Evolutionary conservation across 1,284 basidiomycete genomes (phyloP), one percentile per base, ranked within the genome.

Genomic region (Fomitopsis betulina): DNA sequence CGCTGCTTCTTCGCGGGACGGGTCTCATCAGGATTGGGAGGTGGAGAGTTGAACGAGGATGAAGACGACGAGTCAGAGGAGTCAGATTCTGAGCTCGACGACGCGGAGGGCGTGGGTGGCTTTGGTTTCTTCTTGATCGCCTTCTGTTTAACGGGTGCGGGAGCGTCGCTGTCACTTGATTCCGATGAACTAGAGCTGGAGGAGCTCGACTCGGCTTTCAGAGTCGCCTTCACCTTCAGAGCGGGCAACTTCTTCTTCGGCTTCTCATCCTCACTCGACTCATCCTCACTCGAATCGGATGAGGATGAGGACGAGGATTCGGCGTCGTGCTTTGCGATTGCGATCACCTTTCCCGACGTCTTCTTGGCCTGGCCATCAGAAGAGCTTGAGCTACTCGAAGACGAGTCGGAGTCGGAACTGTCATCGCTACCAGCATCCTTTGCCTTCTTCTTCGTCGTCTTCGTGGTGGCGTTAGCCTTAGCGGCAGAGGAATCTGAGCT

Each of bases 1-100:
- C 81, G 81, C 43, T 81, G 83, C 68, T 84, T 90, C 71, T 90
- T 89, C 1, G 75, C 74, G 10, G 76, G 71, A 54, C 72, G 76
- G 1, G 58, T 52, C 9, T 70, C 65, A 8, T 67, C 62, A 13
- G 60, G 47, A 19, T 21, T 21, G 35, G 45, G 10, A n/a, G 35
- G 8, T 35, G 23, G n/a, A 5, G 53, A 52, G 19, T 33, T 33
- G 5, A 25, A 27, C 4, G 25, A 30, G n/a, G 25, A 23, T 47
- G 45, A 47, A 5, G 45, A 47, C 5, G 56, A 53, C 7, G 59
- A 55, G 53, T 65, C 63, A 6, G 69, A 67, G 52, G 72, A 70
- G 56, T 65, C 63, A 19, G 71, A 70, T 59, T 62, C 62, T 17
- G 64, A 65, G 23, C 9, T 19, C 33, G 30, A 39, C 37, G 47